Base-by-base conservation (phyloP, 768 basidiomycete genomes). In the Amanita thiersii region DNA sequence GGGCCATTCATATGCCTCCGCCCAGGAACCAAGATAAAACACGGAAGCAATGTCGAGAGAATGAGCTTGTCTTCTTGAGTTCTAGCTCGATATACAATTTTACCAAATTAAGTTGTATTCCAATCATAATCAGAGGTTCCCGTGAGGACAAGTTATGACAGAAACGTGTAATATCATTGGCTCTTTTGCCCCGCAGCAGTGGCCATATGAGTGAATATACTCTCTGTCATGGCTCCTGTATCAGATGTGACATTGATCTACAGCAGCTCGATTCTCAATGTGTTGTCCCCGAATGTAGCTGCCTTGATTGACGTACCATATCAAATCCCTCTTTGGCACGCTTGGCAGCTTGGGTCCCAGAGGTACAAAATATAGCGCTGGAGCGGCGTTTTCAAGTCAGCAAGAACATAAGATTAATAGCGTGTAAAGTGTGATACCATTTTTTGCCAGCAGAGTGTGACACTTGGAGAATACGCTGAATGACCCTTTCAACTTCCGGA, bases 381-480 rank as follows among this genome's bases (percentile, higher is more conserved):
- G 5, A n/a, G n/a, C n/a, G n/a, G n/a, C n/a, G n/a, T n/a, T n/a
- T n/a, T n/a, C n/a, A n/a, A n/a, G n/a, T n/a, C n/a, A n/a, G n/a
- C n/a, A n/a, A n/a, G n/a, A n/a, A n/a, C n/a, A n/a, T n/a, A n/a
- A n/a, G n/a, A n/a, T n/a, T n/a, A n/a, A n/a, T n/a, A n/a, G n/a
- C n/a, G n/a, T 20, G 5, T 1, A 19, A 0, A 2, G 5, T 26
- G n/a, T 15, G 63, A 14, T 44, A 81, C 80, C 79, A 80, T 63
- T 83, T 84, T 64, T 82, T 84, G 15, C 71, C 67, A 6, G 69
- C 68, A 31, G 50, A 52, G 48, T 83, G 80, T 0, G 73, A 60
- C 2, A 55, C 67, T 28, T 61, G 49, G 21, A 77, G 60, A 18
- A 83, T 73, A 11, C 56, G 54, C 44, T 81, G 73, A 26, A 84